These are phyloP conservation scores for Diplocarpon rosae DNA, from an alignment of 2,329 filamentous ascomycete genomes.

Conservation along the genomic window DNA sequence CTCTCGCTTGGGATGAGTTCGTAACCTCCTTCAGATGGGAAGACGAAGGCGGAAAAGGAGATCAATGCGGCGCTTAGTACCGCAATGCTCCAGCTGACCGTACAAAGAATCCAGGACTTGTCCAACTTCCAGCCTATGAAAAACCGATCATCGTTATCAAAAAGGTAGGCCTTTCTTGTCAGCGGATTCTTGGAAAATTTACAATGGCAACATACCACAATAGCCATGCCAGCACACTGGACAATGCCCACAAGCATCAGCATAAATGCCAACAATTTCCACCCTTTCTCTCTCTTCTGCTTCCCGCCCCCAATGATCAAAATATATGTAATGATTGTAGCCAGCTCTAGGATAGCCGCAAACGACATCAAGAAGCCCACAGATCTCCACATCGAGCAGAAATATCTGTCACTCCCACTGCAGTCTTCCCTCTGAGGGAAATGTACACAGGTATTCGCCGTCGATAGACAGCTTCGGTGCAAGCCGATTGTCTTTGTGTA, in stretches of 20 bases:
- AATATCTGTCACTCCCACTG: slow-evolving; percentile 44
- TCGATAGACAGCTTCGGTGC: slow-evolving; percentile 66
- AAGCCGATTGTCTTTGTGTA: slow-evolving; percentile 65
- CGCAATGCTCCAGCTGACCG: slow-evolving; percentile 42
- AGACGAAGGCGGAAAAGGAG: slow-evolving; percentile 52
- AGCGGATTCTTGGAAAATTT: slow-evolving; percentile 2
- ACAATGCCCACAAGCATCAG: slow-evolving; percentile 54
- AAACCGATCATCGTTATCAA: slow-evolving; percentile 74
- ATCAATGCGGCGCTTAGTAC: slow-evolving; percentile 47
- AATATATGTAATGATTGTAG: slow-evolving; percentile 66
- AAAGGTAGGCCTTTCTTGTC: slow-evolving; percentile 59
- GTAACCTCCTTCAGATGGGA: slow-evolving; percentile 78
- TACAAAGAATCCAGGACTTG: slow-evolving; percentile 64
- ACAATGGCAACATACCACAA: slow-evolving; percentile 55
- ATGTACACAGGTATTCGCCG: slow-evolving; percentile 42
- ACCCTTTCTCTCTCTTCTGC: slow-evolving; percentile 68
- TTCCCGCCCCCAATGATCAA: slow-evolving; percentile 71
- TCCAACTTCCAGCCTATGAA: slow-evolving; percentile 73
- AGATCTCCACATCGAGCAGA: slow-evolving; percentile 87
- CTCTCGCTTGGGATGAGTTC: slow-evolving; percentile 51
- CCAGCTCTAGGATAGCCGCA: slow-evolving; percentile 69
- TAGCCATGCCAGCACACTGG: slow-evolving; percentile 65
- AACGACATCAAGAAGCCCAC: slow-evolving; percentile 83
- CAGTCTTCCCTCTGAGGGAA: slow-evolving; percentile 64
- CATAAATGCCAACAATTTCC: slow-evolving; percentile 62